Conservation (phyloP, 768 basidiomycete genomes). For the Boletus rufocinnamomeus region DNA sequence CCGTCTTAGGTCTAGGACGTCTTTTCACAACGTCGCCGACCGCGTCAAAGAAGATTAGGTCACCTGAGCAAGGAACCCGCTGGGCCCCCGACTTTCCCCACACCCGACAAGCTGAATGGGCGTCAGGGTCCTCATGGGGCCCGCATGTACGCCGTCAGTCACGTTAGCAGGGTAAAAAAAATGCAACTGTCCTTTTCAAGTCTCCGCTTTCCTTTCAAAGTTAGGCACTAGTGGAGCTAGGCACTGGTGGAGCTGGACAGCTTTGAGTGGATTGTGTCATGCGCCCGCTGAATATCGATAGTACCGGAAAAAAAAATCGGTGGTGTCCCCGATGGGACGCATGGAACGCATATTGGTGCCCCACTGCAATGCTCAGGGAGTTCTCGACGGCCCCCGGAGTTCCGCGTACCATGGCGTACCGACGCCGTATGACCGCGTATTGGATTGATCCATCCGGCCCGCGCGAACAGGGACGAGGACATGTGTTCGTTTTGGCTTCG, state of each 20-base stretch:
- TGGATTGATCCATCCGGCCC: background rate
- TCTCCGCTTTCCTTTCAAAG: constrained; percentile 1
- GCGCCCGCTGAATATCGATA: background rate
- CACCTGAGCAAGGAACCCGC: background rate
- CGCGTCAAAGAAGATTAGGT: background rate
- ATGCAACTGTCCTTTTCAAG: background rate
- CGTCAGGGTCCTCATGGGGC: constrained; percentile 3
- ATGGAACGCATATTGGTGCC: background rate
- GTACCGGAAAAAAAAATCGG: background rate
- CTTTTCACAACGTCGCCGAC: constrained; percentile 6
- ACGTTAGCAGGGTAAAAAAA: constrained; percentile 15
- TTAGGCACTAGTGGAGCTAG: constrained; percentile 2
- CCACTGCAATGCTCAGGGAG: background rate
- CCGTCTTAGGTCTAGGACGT: background rate
- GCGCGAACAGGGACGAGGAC: background rate
- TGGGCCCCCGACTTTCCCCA: constrained; percentile 6
- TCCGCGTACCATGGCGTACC: background rate
- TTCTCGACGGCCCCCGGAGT: constrained; percentile 5
- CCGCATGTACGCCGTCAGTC: constrained; percentile 14
- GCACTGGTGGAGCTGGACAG: constrained; percentile 1
- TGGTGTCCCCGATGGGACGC: background rate
- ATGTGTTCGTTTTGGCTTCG: background rate
- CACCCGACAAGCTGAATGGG: background rate
- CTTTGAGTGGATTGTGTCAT: constrained; percentile 2
- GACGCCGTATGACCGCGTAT: background rate